phyloP scores from a whole-genome alignment of 768 basidiomycete species.

The Hemileccinum rubropunctum region DNA sequence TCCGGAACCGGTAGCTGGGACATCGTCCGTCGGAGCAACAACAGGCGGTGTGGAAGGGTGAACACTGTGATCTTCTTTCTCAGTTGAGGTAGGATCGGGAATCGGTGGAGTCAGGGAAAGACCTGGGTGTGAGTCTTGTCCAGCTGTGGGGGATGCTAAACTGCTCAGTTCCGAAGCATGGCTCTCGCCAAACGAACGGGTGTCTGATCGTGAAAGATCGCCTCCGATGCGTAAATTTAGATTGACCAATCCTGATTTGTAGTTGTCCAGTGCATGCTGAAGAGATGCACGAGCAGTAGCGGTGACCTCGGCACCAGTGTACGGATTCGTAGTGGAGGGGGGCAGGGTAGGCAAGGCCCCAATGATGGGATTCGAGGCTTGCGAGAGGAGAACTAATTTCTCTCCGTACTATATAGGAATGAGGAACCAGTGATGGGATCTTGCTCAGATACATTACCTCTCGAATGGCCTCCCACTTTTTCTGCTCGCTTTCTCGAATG shows the following conservation, averaged over 20 bases:
- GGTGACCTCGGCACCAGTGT: conserved; percentile 59
- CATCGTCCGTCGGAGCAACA: no score
- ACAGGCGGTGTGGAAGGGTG: not conserved
- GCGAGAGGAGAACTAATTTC: conserved; percentile 70
- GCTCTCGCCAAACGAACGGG: conserved; percentile 80
- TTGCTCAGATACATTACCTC: conserved; percentile 49
- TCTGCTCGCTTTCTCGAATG: conserved; percentile 66
- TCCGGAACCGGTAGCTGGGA: conserved; percentile 53
- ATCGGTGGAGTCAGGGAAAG: conserved; percentile 46
- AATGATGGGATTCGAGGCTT: conserved; percentile 65
- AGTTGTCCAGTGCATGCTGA: conserved; percentile 77
- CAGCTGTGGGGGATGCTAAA: conserved; percentile 39
- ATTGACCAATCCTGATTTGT: conserved; percentile 62
- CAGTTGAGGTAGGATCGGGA: conserved; percentile 12
- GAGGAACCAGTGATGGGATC: not conserved
- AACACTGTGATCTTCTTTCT: conserved; percentile 10
- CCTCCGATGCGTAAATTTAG: conserved; percentile 45
- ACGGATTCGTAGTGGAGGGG: conserved; percentile 53
- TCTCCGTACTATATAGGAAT: conserved; percentile 62
- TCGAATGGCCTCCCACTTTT: conserved; percentile 78
- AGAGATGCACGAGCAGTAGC: conserved; percentile 70
- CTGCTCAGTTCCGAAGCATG: conserved; percentile 71
- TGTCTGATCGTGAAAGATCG: conserved; percentile 68
- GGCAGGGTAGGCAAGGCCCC: conserved; percentile 65
- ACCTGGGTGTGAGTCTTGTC: conserved; percentile 29